Evolutionary conservation across 768 basidiomycete genomes (phyloP).

Genomic region (Podaxis carcinomalis): DNA sequence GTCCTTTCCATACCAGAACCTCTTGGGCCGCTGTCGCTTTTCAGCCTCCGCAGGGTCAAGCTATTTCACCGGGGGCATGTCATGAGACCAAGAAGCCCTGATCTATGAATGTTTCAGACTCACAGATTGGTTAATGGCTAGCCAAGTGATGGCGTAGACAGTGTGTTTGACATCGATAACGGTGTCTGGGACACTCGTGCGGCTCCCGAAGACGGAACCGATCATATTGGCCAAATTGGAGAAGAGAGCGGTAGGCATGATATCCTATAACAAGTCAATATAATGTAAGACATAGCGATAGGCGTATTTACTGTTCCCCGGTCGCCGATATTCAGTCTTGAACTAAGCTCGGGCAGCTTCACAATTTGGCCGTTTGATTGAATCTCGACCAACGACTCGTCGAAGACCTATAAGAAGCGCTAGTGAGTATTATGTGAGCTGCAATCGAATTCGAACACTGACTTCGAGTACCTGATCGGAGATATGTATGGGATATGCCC

Average conservation of each 20-base stretch:
- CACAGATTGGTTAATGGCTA: conserved; percentile 84
- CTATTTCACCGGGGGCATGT: conserved; percentile 31
- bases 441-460: conserved; percentile 17
- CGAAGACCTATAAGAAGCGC: conserved; percentile 57
- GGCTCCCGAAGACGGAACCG: conserved; percentile 41
- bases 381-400: conserved; percentile 75
- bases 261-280: conserved; percentile 41
- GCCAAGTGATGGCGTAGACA: conserved; percentile 79
- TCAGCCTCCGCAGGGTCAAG: conserved; percentile 55
- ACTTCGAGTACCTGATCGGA: conserved; percentile 69
- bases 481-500: conserved; percentile 11
- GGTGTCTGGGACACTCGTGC: conserved; percentile 46
- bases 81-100: background rate
- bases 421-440: conserved; percentile 11
- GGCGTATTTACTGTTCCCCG: conserved; percentile 55
- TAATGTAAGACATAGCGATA: background rate
- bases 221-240: conserved; percentile 38
- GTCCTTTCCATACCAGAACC: conserved; percentile 71
- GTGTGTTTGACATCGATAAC: conserved; percentile 73
- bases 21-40: conserved; percentile 58
- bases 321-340: conserved; percentile 71
- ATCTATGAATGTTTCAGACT: conserved; percentile 18
- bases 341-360: conserved; percentile 72
- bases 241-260: conserved; percentile 48
- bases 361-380: conserved; percentile 56